phyloP scores from a whole-genome alignment of 73 alveolate species.

The Tetrahymena malaccensis region DNA sequence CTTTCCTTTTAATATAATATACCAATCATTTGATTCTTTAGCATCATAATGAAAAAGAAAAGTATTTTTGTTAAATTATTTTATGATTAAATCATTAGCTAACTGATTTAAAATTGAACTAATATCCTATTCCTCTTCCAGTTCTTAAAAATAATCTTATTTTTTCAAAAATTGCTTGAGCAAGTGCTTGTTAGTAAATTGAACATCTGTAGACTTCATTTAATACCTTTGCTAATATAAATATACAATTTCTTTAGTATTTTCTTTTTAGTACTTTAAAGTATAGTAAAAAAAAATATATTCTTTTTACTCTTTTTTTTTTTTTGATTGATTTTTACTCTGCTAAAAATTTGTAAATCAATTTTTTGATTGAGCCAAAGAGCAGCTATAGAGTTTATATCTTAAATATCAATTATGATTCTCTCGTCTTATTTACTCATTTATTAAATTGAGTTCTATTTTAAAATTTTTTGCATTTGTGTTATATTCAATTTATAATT shows the following conservation, averaged over 20 bases:
- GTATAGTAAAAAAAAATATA: not conserved
- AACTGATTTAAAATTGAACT: not conserved
- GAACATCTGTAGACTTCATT: not conserved
- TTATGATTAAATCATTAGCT: not conserved
- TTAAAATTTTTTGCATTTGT: no score
- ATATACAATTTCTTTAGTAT: not conserved
- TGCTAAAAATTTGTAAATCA: not conserved
- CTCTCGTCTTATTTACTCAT: not conserved
- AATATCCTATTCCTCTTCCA: not conserved
- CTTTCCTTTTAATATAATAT: not conserved
- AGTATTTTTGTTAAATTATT: not conserved
- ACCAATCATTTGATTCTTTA: not conserved
- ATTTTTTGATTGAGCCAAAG: not conserved
- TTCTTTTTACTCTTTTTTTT: not conserved
- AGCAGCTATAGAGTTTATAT: not conserved
- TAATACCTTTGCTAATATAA: not conserved
- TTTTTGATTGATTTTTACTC: not conserved
- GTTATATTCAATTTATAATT: not conserved
- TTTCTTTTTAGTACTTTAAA: not conserved
- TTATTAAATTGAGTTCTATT: not conserved
- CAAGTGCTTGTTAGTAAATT: not conserved
- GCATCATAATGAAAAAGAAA: not conserved
- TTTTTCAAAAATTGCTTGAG: not conserved
- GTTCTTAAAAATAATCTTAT: not conserved
- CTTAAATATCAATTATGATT: not conserved